Percentiles rank a stretch among this genome's conserved stretches.
phyloP scores from a whole-genome alignment of 225 moss, liverwort and hornwort genomes.

The Pseudoscleropodium purum region DNA sequence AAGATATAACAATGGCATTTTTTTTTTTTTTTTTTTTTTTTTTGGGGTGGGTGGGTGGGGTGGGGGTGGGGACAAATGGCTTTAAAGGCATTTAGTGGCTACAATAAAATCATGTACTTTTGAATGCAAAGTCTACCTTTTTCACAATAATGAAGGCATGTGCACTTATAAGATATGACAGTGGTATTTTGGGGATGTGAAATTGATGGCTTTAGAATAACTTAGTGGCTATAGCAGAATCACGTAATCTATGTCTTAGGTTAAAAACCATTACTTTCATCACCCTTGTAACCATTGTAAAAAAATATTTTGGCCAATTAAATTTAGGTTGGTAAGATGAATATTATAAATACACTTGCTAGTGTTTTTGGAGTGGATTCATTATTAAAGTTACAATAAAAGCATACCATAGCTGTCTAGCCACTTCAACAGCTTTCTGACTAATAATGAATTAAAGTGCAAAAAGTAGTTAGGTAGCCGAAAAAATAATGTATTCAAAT shows the following conservation, averaged over 20 bases:
- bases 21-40: no score
- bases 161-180: not conserved
- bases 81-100: not conserved
- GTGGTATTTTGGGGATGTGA: not conserved
- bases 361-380: not conserved
- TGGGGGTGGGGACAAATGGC: no score
- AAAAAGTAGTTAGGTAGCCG: not conserved
- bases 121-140: fast-evolving
- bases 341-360: not conserved
- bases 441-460: not conserved
- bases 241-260: fast-evolving
- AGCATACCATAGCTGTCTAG: not conserved
- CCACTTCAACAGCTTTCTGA: fast-evolving
- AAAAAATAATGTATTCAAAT: no score
- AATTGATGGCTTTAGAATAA: not conserved
- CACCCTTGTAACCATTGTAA: fast-evolving
- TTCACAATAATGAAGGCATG: not conserved
- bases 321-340: not conserved
- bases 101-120: not conserved
- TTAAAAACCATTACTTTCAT: not conserved
- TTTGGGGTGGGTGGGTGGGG: no score
- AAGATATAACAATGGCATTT: not conserved
- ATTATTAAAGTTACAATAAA: not conserved
- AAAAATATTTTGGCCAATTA: not conserved
- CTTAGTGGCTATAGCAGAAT: not conserved